Base-by-base conservation (phyloP, 2,329 filamentous ascomycete species). In the Tolypocladium sp. region DNA sequence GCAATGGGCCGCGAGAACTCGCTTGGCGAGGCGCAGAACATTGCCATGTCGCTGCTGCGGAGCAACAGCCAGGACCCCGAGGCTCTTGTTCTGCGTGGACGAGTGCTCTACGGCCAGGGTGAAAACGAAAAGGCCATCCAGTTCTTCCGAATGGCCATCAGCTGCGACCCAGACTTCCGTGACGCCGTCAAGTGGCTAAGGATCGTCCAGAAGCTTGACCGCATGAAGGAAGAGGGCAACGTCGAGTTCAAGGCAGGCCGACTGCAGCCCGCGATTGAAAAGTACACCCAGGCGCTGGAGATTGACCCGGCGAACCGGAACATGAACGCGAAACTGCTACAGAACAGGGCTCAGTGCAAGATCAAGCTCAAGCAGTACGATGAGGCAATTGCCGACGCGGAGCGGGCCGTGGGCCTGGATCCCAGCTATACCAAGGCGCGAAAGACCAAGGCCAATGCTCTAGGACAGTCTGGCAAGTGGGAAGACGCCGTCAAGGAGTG, bases 91-190 rank as follows among this genome's bases (percentile, higher is more conserved):
- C 83, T 99, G 57, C 86, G 93, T 55, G 94, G 93, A 30, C 86
- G 92, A 63, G 89, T 91, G 20, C 82, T 96, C 56, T 97, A 97
- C 68, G 88, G 87, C 4, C 90, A 94, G 71, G 94, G 94, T 37
- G 94, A 99, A 66, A 96, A 96, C 69, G 90, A 95, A 2, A 96
- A 97, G 80, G 93, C 94, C 2, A 83, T 96, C 51, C 90, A 93
- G 70, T 90, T 95, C 73, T 94, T 97, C 78, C 86, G 91, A 64
- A 90, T 94, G 77, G 94, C 93, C 25, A 78, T 96, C 59, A 89
- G 82, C 71, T 91, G 92, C 72, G 94, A 97, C 67, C 94, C 94
- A 10, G 94, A 99, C 73, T 94, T 90, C 78, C 88, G 86, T 67
- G 88, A 91, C 63, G 93, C 92, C 9, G 84, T 96, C 67, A 95